Evolutionary conservation across 208 protist species (phyloP).

Genomic region (Trypanosoma theileri): DNA sequence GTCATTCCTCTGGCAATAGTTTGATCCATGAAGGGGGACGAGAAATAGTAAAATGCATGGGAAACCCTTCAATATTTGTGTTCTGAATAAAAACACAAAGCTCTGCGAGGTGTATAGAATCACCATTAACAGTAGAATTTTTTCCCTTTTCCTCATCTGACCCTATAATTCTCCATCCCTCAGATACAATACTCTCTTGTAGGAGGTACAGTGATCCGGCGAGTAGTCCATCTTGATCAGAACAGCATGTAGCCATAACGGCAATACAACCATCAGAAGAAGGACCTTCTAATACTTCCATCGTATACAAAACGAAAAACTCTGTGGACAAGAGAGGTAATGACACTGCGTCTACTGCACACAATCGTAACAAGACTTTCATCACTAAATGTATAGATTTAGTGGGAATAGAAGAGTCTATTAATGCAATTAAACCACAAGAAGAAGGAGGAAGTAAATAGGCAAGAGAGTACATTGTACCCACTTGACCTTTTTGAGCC

Average conservation of each 20-base stretch:
- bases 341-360: constrained; percentile 3
- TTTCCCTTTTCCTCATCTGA: constrained; percentile 1
- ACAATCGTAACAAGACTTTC: constrained; percentile 28
- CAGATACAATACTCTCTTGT: constrained; percentile 41
- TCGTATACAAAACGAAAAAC: constrained; percentile 44
- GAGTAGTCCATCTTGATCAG: constrained; percentile 29
- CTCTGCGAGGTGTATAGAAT: constrained; percentile 20
- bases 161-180: constrained; percentile 57
- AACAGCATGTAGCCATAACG: constrained; percentile 18
- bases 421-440: constrained; percentile 28
- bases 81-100: constrained; percentile 14
- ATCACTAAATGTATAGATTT: constrained; percentile 35
- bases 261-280: constrained; percentile 17
- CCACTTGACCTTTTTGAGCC: constrained; percentile 1
- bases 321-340: constrained; percentile 49
- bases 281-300: constrained; percentile 24
- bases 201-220: constrained; percentile 39
- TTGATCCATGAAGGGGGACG: constrained; percentile 10
- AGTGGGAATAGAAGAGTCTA: constrained; percentile 23
- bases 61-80: not conserved
- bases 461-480: constrained; percentile 22
- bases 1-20: constrained; percentile 5
- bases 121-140: not conserved
- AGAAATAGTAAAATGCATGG: constrained; percentile 17
- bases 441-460: constrained; percentile 31